These are phyloP conservation scores for Nannizziopsis barbatae DNA, from an alignment of 2,329 filamentous ascomycete genomes.

Conservation along the genomic window DNA sequence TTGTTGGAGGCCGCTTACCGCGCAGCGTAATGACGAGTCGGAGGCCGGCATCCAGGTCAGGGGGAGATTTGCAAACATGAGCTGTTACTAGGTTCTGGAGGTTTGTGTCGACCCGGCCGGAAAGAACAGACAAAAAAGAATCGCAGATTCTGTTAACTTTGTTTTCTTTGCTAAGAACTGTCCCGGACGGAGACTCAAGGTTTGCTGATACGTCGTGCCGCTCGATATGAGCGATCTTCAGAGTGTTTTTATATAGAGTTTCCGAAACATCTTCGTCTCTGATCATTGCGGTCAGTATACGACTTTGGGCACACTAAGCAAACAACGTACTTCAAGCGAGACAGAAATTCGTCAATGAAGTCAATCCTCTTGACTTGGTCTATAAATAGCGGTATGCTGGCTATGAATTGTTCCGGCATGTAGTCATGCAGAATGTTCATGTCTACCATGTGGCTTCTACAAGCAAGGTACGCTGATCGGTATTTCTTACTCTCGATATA, in stretches of 20 bases:
- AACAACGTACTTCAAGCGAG: constrained; percentile 58
- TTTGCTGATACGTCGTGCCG: constrained; percentile 19
- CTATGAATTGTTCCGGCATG: constrained; percentile 72
- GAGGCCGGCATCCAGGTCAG: constrained; percentile 77
- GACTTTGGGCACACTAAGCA: background rate
- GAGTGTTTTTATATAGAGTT: constrained; percentile 86
- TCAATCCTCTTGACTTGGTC: constrained; percentile 72
- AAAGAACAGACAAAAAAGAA: constrained; percentile 60
- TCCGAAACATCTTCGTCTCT: constrained; percentile 82
- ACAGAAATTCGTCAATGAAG: constrained; percentile 83
- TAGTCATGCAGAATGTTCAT: constrained; percentile 97
- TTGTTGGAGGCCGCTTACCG: constrained; percentile 27
- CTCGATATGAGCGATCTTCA: constrained; percentile 36
- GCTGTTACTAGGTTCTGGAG: constrained; percentile 90
- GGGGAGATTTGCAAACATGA: constrained; percentile 84
- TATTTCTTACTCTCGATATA: constrained; percentile 75
- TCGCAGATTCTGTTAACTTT: constrained; percentile 89
- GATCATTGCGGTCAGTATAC: constrained; percentile 16
- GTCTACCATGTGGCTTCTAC: constrained; percentile 85
- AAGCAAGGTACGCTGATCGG: constrained; percentile 70
- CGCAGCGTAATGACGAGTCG: constrained; percentile 63
- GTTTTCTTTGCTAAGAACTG: constrained; percentile 22
- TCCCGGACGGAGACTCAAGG: constrained; percentile 1
- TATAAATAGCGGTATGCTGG: constrained; percentile 63
- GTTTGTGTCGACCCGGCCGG: constrained; percentile 50